Percentiles rank a stretch among this genome's conserved stretches.
These are phyloP conservation scores for Rhizopogon vulgaris DNA, from an alignment of 768 basidiomycete species.

Conservation along the genomic window DNA sequence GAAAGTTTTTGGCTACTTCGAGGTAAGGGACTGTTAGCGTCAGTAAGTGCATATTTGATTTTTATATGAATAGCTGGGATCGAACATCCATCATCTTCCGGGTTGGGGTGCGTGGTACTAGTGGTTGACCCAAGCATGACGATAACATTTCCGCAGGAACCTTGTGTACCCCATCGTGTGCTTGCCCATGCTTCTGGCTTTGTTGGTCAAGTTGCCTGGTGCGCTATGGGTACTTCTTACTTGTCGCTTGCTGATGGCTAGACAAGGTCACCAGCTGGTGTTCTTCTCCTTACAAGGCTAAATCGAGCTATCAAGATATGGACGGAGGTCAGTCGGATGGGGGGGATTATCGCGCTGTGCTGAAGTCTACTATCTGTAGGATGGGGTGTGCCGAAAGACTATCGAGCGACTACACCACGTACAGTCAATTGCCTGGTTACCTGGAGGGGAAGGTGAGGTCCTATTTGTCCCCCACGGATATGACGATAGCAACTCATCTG, in stretches of 20 bases:
- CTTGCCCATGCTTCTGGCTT: slow-evolving; percentile 68
- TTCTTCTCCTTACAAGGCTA: slow-evolving; percentile 58
- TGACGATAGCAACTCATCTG: neutral
- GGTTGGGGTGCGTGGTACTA: slow-evolving; percentile 42
- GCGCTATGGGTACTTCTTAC: slow-evolving; percentile 3
- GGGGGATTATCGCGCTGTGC: too few relatives aligned
- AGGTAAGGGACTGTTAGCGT: slow-evolving; percentile 34
- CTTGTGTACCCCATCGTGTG: slow-evolving; percentile 52
- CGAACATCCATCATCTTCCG: slow-evolving; percentile 62
- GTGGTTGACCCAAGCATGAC: neutral
- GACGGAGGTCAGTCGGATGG: slow-evolving; percentile 43
- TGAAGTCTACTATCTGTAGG: slow-evolving; percentile 28
- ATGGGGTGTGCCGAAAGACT: slow-evolving; percentile 62
- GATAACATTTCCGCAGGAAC: slow-evolving; percentile 34
- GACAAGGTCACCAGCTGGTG: slow-evolving; percentile 58
- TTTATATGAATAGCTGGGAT: slow-evolving; percentile 49
- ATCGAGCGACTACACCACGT: slow-evolving; percentile 52
- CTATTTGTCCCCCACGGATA: neutral
- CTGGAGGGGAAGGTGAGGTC: slow-evolving; percentile 48
- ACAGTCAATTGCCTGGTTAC: slow-evolving; percentile 66
- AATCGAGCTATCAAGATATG: slow-evolving; percentile 63
- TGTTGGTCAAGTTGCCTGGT: slow-evolving; percentile 75
- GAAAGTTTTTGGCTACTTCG: slow-evolving; percentile 67
- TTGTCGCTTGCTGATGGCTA: slow-evolving; percentile 1
- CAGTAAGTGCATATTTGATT: neutral